These are phyloP conservation scores for Fusarium sacchari DNA, from an alignment of 2,329 filamentous ascomycete genomes.

Conservation along the genomic window DNA sequence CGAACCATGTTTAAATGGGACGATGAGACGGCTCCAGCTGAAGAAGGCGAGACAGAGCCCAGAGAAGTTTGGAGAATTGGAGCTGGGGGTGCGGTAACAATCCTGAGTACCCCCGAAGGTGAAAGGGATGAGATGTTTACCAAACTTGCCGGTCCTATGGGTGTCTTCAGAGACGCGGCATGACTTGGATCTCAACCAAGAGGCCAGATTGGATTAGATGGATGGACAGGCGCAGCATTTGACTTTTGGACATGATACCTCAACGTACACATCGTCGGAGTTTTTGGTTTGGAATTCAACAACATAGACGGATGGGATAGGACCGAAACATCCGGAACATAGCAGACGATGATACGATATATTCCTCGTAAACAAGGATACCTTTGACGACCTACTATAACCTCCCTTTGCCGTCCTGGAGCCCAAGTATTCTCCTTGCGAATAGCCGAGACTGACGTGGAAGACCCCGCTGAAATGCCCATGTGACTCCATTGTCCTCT, in stretches of 20 bases:
- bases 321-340: conserved; percentile 6
- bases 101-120: conserved; percentile 79
- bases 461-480: conserved; percentile 37
- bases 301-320: conserved; percentile 34
- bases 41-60: conserved; percentile 44
- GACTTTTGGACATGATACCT: conserved; percentile 44
- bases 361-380: conserved; percentile 23
- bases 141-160: conserved; percentile 71
- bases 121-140: conserved; percentile 93
- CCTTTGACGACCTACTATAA: conserved; percentile 22
- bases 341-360: conserved; percentile 14
- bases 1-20: conserved; percentile 81
- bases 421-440: neutral
- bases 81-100: conserved; percentile 90
- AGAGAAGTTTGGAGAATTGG: conserved; percentile 82
- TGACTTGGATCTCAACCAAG: conserved; percentile 8
- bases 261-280: conserved; percentile 50
- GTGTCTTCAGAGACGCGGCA: conserved; percentile 57
- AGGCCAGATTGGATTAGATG: neutral
- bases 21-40: conserved; percentile 58
- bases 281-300: conserved; percentile 43
- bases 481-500: conserved; percentile 11
- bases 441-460: conserved; percentile 21
- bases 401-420: neutral
- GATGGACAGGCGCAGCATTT: conserved; percentile 14